phyloP scores from a whole-genome alignment of 805 yeast genomes.

The Sugiyamaella smithiae region DNA sequence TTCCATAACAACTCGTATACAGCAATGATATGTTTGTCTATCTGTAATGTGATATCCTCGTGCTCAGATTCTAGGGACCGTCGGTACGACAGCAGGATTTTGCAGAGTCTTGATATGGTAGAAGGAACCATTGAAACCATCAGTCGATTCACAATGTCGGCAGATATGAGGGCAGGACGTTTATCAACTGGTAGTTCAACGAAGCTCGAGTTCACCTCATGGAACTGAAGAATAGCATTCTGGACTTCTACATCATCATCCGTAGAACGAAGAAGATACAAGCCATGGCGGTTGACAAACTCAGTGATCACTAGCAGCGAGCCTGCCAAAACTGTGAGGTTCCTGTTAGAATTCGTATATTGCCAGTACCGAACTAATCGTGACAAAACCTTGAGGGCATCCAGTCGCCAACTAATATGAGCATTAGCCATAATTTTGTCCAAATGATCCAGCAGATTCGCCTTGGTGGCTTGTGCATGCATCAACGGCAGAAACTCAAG shows the following conservation, averaged over 20 bases:
- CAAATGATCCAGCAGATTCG: conserved; percentile 10
- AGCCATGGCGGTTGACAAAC: conserved; percentile 17
- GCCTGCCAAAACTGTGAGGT: background rate
- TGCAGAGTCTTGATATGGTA: background rate
- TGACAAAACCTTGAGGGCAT: background rate
- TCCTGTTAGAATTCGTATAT: background rate
- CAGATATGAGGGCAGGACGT: background rate
- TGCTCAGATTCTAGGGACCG: background rate
- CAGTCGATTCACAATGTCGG: background rate
- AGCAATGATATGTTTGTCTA: background rate
- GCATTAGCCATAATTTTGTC: background rate
- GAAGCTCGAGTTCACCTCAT: conserved; percentile 5
- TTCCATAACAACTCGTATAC: background rate
- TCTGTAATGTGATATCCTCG: background rate
- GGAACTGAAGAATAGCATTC: conserved; percentile 9
- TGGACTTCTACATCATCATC: conserved; percentile 11
- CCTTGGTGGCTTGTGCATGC: background rate
- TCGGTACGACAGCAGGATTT: background rate
- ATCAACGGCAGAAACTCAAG: conserved; percentile 17
- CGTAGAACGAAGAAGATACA: conserved; percentile 8
- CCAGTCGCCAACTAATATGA: background rate
- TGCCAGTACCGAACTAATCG: conserved; percentile 1
- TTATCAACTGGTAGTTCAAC: background rate
- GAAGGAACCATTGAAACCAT: background rate
- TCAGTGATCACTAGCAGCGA: background rate